These are phyloP conservation scores for Coemansia sp. DNA, from an alignment of 192 early-diverging fungal species.

Conservation along the genomic window DNA sequence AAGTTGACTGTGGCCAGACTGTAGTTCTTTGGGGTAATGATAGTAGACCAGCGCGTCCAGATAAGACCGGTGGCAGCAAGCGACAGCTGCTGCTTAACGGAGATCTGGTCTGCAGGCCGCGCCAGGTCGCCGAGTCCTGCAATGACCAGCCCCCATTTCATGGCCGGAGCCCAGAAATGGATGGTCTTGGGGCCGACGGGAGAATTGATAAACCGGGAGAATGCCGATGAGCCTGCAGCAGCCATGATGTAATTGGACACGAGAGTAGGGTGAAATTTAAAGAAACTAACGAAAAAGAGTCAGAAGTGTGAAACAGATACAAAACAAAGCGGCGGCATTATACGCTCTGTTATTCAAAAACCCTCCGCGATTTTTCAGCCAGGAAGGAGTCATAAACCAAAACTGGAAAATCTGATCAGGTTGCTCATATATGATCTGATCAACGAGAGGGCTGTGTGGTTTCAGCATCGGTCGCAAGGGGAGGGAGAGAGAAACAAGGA, in stretches of 20 bases:
- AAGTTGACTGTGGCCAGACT: slow-evolving; percentile 87
- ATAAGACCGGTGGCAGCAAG: slow-evolving; percentile 92
- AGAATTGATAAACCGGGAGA: slow-evolving; percentile 69
- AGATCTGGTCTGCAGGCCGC: slow-evolving; percentile 88
- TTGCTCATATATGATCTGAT: no score
- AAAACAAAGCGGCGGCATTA: neutral
- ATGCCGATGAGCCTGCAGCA: slow-evolving; percentile 51
- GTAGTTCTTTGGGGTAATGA: slow-evolving; percentile 93
- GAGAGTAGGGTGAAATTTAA: neutral
- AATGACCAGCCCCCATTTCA: slow-evolving; percentile 81
- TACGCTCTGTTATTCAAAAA: no score
- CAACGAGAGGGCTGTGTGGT: no score
- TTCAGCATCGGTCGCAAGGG: no score
- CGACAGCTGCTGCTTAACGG: slow-evolving; percentile 79
- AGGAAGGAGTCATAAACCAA: no score
- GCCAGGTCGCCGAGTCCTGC: slow-evolving; percentile 87
- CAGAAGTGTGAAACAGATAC: no score
- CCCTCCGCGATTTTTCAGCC: neutral
- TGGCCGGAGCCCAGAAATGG: slow-evolving; percentile 93
- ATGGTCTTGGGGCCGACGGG: slow-evolving; percentile 94
- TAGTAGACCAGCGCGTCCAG: slow-evolving; percentile 94
- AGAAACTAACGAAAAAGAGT: neutral
- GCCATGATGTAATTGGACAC: slow-evolving; percentile 17
- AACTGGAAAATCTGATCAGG: no score
- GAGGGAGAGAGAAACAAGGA: no score